phyloP scores from a whole-genome alignment of 768 basidiomycete species.

The Lentinula edodes region DNA sequence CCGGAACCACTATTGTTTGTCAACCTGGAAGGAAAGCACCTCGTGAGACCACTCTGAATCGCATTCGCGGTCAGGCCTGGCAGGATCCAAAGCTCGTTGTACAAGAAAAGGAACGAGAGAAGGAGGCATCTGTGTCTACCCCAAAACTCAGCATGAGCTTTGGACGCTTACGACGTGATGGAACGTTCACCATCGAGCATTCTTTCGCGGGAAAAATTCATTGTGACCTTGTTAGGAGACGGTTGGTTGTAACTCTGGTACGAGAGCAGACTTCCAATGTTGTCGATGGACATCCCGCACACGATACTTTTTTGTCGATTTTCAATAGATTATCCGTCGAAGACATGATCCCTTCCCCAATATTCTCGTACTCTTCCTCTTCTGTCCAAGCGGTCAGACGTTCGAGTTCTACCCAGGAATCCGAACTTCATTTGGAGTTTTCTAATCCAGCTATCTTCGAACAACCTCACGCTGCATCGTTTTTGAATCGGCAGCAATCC shows the following conservation, averaged over 20 bases:
- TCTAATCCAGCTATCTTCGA: neutral
- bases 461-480: neutral
- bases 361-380: neutral
- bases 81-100: neutral
- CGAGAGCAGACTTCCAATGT: neutral
- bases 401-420: neutral
- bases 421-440: neutral
- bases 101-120: neutral
- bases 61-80: neutral
- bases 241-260: neutral
- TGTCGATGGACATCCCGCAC: neutral
- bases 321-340: neutral
- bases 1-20: neutral
- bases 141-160: neutral
- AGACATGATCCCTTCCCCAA: neutral
- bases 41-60: neutral
- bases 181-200: neutral
- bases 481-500: no score
- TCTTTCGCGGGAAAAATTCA: neutral
- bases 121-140: neutral
- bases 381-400: neutral
- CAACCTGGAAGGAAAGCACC: neutral
- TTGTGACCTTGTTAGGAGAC: neutral
- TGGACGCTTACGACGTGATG: slow-evolving; percentile 1
- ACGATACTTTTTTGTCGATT: neutral